Base-by-base conservation (phyloP, 495 filamentous ascomycete species). In the Evernia prunastri region DNA sequence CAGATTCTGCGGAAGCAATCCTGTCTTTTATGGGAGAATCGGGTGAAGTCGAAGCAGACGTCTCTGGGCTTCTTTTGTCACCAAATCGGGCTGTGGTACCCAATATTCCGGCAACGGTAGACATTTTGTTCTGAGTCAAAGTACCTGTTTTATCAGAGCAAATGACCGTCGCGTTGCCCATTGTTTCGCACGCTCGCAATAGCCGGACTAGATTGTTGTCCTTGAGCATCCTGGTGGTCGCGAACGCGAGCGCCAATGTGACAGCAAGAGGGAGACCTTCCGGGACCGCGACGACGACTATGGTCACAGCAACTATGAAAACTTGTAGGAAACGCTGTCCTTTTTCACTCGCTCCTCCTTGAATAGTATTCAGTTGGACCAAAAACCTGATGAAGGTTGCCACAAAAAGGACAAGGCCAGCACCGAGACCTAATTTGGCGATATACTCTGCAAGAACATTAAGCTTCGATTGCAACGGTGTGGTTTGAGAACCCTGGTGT, bases 81-180 rank as follows among this genome's bases (percentile, higher is more conserved):
- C 84, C 84, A 71, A 92, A 92, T 59, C 84, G 82, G 42, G 84
- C 81, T 33, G 76, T 81, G 3, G 81, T 87, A 29, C 89, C 89
- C 35, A 95, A 66, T 10, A 89, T 90, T 4, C 86, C 91, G 33
- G 89, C 85, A 61, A 95, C 90, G 12, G 91, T 87, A 40, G 84
- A 87, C 91, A 96, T 96, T 77, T 90, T 91, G 70, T 96, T 96
- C 73, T 92, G 87, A 0, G 90, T 94, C n/a, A 97, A 78, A 4
- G 93, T 97, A 61, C 93, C 93, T 0, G 93, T 97, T 74, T 97
- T 97, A 77, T 97, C 93, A 4, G 92, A 96, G 75, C 93, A 97
- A 57, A 97, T 90, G 2, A 90, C 93, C 0, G 92, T 96, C 7
- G 93, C 93, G 74, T 96, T 96, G 29, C 93, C 93, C 93, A 97